phyloP scores from a whole-genome alignment of 805 yeast species.

The Cyberlindnera bimundalis region DNA sequence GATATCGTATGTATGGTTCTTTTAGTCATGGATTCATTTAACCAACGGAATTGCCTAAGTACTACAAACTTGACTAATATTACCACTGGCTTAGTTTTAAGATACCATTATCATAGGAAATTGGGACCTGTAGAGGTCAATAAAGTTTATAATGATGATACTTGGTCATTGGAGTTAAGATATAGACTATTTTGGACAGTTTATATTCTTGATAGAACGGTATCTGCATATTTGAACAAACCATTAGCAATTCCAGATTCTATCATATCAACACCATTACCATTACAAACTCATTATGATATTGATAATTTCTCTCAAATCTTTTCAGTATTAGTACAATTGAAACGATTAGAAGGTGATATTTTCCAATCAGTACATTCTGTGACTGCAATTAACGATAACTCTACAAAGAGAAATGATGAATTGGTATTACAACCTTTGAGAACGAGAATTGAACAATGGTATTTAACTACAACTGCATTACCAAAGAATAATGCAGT shows the following conservation, averaged over 20 bases:
- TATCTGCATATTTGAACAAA: conserved; percentile 49
- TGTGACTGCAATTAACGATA: conserved; percentile 36
- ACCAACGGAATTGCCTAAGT: conserved; percentile 50
- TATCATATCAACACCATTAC: conserved; percentile 47
- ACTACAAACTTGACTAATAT: conserved; percentile 52
- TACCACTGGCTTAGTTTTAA: conserved; percentile 42
- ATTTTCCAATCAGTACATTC: conserved; percentile 46
- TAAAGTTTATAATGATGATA: conserved; percentile 21
- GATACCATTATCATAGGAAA: conserved; percentile 44
- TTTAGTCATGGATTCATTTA: conserved; percentile 51
- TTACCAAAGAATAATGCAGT: conserved; percentile 5
- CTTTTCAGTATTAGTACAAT: conserved; percentile 40
- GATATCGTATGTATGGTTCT: conserved; percentile 42
- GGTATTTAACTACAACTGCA: conserved; percentile 31
- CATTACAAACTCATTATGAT: conserved; percentile 37
- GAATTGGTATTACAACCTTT: conserved; percentile 14
- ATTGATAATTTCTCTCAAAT: conserved; percentile 39
- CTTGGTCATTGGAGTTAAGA: conserved; percentile 37
- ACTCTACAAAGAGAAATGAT: conserved; percentile 9
- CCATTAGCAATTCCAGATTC: conserved; percentile 48
- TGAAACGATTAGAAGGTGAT: conserved; percentile 47
- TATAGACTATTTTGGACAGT: conserved; percentile 48
- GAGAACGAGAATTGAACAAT: conserved; percentile 30
- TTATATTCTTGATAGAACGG: conserved; percentile 44
- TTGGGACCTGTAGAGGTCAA: conserved; percentile 9